Conservation (phyloP, 2,329 filamentous ascomycete genomes). For the Aspergillus bombycis region DNA sequence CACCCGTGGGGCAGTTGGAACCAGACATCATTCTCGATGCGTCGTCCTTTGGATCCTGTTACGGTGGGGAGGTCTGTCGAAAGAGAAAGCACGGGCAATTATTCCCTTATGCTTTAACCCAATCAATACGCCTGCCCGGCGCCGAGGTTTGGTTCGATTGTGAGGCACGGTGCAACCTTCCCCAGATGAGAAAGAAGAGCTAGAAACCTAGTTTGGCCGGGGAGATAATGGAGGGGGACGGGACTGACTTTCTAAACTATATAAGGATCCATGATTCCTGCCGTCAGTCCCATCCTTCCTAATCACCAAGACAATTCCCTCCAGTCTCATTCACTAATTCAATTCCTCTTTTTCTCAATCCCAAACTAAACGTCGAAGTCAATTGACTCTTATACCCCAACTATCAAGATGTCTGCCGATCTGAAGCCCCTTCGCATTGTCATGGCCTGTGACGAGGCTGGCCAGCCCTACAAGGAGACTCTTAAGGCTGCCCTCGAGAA, state of each 20-base stretch:
- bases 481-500: conserved; percentile 73
- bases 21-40: conserved; percentile 10
- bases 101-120: background rate
- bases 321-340: background rate
- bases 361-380: background rate
- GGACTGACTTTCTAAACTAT: conserved; percentile 1
- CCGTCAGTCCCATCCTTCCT: background rate
- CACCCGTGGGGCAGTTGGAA: conserved; percentile 17
- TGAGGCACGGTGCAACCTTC: background rate
- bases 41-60: background rate
- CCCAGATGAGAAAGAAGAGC: background rate
- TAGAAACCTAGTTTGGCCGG: background rate
- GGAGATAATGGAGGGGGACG: conserved; percentile 2
- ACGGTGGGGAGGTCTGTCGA: background rate
- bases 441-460: conserved; percentile 71
- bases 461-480: conserved; percentile 75
- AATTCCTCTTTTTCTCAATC: background rate
- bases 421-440: conserved; percentile 58
- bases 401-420: conserved; percentile 35
- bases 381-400: background rate
- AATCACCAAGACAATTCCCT: background rate
- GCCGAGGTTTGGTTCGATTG: conserved; percentile 4
- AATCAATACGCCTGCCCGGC: background rate
- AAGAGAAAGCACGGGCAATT: background rate
- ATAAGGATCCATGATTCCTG: conserved; percentile 6